Base-by-base conservation (phyloP, 2,329 filamentous ascomycete genomes). In the Pezicula neosporulosa region DNA sequence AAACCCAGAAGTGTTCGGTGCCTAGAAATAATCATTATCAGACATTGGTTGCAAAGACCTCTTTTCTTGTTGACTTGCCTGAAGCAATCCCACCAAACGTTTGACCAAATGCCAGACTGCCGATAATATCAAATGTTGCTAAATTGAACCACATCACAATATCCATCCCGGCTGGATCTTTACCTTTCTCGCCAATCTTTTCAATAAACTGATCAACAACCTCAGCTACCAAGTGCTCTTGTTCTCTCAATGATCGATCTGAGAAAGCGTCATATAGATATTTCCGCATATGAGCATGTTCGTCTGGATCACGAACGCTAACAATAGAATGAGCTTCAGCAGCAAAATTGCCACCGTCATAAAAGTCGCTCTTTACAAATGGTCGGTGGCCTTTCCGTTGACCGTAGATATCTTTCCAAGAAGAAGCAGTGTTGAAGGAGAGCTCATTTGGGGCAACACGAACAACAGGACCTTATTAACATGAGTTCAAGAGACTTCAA, bases 251-350 rank as follows among this genome's bases (percentile, higher is more conserved):
- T 1, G 64, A 59, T 45, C 59, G 57, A 5, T 55, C 56, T 10
- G 63, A 65, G 44, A 69, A 69, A 15, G 63, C 63, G 35, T 60
- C 48, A 8, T 55, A 56, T 6, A 70, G 59, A 8, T n/a, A 51
- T 24, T 47, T 51, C 12, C 49, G 16, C 44, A 51, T 51, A 12
- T 47, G 8, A 6, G 15, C 43, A 19, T 51, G 49, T 21, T 47
- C 19, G 8, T 10, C 43, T 13, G 44, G 30, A 36, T 51, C 44
- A 15, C 49, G 49, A 43, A 39, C 49, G 16, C 30, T 39, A 13
- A 51, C 44, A 19, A 51, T 51, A 6, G 47, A 49, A 21, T 43
- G 36, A 9, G 47, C 47, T 19, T 49, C 9, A n/a, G 6, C 30
- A 15, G 43, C 49, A 21, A 51, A 51, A 21, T 16, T 28, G 19